Evolutionary conservation across 768 basidiomycete genomes (phyloP).

Genomic region (Mycena rebaudengoi): DNA sequence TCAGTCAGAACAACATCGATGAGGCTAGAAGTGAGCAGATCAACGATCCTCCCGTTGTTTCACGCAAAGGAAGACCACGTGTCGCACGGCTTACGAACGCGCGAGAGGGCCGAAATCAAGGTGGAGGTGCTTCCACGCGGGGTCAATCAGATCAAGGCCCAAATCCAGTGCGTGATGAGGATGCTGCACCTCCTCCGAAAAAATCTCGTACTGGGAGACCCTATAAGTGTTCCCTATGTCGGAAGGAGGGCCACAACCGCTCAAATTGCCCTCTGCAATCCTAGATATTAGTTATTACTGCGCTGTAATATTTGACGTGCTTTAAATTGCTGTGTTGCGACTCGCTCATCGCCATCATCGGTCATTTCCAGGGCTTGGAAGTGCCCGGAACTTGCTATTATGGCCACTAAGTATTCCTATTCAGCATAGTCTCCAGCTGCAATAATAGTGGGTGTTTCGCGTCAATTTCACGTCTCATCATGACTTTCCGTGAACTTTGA

Average conservation of each 20-base stretch:
- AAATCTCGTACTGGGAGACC: neutral
- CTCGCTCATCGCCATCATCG: too few species aligned
- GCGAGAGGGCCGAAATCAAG: constrained; percentile 28
- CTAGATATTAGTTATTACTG: too few species aligned
- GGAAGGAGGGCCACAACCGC: constrained; percentile 20
- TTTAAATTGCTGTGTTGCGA: too few species aligned
- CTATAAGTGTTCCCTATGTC: constrained; percentile 19
- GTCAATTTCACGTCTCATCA: too few species aligned
- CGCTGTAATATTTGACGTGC: too few species aligned
- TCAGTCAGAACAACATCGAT: neutral
- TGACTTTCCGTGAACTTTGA: too few species aligned
- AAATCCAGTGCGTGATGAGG: neutral
- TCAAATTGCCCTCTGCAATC: constrained; percentile 17
- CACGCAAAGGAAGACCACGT: constrained; percentile 32
- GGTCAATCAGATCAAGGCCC: neutral
- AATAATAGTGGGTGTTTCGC: too few species aligned
- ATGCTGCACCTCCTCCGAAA: neutral
- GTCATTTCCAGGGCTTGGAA: too few species aligned
- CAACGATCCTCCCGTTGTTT: constrained; percentile 6
- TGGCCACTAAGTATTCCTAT: too few species aligned
- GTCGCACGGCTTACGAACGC: constrained; percentile 26
- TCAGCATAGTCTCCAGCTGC: too few species aligned
- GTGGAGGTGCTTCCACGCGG: constrained; percentile 27
- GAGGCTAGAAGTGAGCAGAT: neutral
- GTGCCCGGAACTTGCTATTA: too few species aligned